Conservation (phyloP, 371 early-diverging fungal genomes). For the Batkoa obscura region DNA sequence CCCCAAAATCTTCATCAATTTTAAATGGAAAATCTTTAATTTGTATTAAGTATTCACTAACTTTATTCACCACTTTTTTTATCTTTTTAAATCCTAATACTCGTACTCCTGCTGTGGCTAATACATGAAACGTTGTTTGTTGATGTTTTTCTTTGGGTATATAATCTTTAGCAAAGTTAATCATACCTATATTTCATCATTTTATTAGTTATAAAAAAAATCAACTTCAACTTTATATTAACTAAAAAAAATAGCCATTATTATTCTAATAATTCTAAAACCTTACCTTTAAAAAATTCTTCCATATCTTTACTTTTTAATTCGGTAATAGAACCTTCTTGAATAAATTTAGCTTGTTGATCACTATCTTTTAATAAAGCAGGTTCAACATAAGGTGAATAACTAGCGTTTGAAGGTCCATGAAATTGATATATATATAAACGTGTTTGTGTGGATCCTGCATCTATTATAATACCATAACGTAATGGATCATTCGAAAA, state of each 20-base stretch:
- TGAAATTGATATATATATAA: not conserved
- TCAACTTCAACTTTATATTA: too few species aligned
- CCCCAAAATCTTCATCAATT: constrained; percentile 3
- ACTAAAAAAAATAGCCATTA: not conserved
- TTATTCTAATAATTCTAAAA: too few species aligned
- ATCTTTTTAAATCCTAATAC: not conserved
- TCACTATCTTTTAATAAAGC: not conserved
- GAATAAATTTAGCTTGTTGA: not conserved
- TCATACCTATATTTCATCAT: not conserved
- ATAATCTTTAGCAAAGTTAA: not conserved
- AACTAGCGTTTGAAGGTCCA: not conserved
- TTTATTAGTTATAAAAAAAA: too few species aligned
- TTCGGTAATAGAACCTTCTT: constrained; percentile 1
- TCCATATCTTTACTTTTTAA: not conserved
- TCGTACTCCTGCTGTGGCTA: constrained; percentile 4
- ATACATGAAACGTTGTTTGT: not conserved
- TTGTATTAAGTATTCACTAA: not conserved
- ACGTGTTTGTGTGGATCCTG: constrained; percentile 3
- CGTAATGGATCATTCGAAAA: too few species aligned
- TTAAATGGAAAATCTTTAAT: not conserved
- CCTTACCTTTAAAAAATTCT: not conserved
- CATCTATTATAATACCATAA: constrained; percentile 5
- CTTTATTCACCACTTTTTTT: not conserved
- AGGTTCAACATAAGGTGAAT: not conserved
- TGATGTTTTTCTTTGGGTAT: constrained; percentile 2